A percentile compares a stretch with the other conserved stretches of the same genome.
Conservation (phyloP, 495 filamentous ascomycete species). For the Penicillium bialowiezense region DNA sequence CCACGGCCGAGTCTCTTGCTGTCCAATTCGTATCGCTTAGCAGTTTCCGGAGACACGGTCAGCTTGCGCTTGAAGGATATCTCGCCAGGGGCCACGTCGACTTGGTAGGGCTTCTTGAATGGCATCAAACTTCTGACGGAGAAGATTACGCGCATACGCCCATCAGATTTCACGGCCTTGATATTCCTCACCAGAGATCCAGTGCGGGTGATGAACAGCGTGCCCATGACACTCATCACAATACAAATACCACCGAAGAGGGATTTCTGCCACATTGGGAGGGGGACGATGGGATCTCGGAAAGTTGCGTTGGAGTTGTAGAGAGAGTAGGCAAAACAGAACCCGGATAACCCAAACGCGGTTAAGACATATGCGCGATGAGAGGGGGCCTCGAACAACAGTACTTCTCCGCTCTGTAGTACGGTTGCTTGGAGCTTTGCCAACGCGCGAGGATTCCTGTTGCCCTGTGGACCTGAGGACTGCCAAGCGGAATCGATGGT, state of each 20-base stretch:
- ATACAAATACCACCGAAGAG: constrained; percentile 41
- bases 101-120: constrained; percentile 35
- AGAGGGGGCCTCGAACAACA: constrained; percentile 61
- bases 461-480: constrained; percentile 15
- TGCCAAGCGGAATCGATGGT: constrained; percentile 8
- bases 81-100: constrained; percentile 26
- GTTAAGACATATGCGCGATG: constrained; percentile 57
- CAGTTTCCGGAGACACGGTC: constrained; percentile 24
- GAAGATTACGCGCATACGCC: constrained; percentile 33
- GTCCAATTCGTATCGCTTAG: constrained; percentile 20
- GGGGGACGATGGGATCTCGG: constrained; percentile 28
- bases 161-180: constrained; percentile 32
- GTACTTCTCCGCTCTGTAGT: constrained; percentile 24
- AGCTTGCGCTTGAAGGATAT: constrained; percentile 24
- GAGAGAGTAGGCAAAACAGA: constrained; percentile 56
- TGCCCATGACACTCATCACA: constrained; percentile 43
- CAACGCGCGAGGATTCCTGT: constrained; percentile 15
- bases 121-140: constrained; percentile 41
- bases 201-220: constrained; percentile 37
- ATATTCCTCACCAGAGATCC: constrained; percentile 32
- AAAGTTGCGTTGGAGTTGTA: constrained; percentile 51
- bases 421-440: constrained; percentile 32
- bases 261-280: constrained; percentile 40
- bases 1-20: constrained; percentile 13
- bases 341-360: constrained; percentile 52